Evolutionary conservation across 179 eudicot species (phyloP).

Genomic region (Dionaea muscipula): DNA sequence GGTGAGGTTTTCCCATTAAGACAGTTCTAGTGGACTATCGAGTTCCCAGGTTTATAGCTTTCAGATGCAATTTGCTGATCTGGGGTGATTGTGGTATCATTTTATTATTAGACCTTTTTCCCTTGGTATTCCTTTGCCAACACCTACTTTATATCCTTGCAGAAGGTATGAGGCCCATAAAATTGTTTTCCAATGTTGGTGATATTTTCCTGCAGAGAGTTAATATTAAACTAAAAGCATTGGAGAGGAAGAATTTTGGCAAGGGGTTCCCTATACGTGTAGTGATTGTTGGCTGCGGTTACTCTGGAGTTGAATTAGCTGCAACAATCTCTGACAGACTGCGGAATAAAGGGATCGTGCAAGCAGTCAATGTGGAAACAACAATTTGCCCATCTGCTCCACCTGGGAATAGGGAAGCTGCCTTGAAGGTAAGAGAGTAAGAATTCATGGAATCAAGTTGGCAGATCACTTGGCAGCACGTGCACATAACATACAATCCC

Average conservation of each 20-base stretch:
- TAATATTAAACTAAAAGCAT: conserved; percentile 41
- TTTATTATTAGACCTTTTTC: not conserved
- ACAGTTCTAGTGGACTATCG: not conserved
- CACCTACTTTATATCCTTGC: too few relatives aligned
- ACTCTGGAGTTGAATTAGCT: conserved; percentile 91
- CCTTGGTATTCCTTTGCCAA: too few relatives aligned
- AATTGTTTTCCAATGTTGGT: not conserved
- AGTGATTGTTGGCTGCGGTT: conserved; percentile 94
- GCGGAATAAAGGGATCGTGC: conserved; percentile 67
- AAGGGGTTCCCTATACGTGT: conserved; percentile 47
- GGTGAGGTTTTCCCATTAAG: too few relatives aligned
- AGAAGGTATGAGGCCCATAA: too few relatives aligned
- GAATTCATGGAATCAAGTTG: too few relatives aligned
- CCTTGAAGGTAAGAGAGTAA: conserved; percentile 46
- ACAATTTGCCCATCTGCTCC: conserved; percentile 76
- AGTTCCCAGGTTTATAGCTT: not conserved
- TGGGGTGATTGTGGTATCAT: not conserved
- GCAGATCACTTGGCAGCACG: too few relatives aligned
- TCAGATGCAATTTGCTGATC: not conserved
- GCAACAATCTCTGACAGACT: conserved; percentile 88
- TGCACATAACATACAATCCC: too few relatives aligned
- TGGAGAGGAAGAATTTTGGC: conserved; percentile 68
- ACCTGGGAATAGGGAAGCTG: conserved; percentile 81
- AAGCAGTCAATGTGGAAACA: conserved; percentile 60
- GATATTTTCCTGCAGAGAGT: conserved; percentile 50